These are phyloP conservation scores for Acorus calamus DNA, from an alignment of 106 monocot genomes.

Conservation along the genomic window DNA sequence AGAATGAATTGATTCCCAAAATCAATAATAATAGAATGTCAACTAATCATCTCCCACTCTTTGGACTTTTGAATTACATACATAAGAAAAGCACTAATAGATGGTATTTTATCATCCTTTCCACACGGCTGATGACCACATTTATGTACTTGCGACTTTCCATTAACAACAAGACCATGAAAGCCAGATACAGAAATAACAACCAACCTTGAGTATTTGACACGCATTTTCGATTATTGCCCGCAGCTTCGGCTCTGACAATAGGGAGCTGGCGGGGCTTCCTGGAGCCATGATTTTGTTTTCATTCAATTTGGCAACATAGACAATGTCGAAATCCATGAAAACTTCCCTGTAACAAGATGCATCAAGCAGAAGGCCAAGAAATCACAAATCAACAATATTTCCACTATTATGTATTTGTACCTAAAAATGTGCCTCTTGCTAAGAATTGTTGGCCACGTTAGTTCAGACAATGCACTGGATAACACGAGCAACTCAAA, in stretches of 20 bases:
- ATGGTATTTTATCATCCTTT: too few species aligned
- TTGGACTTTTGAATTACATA: too few species aligned
- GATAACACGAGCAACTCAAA: conserved; percentile 30
- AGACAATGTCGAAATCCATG: conserved; percentile 20
- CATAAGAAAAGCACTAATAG: too few species aligned
- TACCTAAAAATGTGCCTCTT: conserved; percentile 28
- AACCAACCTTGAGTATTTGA: conserved; percentile 19
- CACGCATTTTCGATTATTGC: conserved; percentile 18
- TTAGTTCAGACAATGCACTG: conserved; percentile 23
- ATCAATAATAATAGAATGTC: too few species aligned
- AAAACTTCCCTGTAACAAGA: conserved; percentile 20
- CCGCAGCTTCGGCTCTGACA: conserved; percentile 20
- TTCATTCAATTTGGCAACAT: conserved; percentile 20
- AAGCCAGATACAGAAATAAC: not conserved
- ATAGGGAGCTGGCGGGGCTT: conserved; percentile 12
- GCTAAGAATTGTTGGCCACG: conserved; percentile 25
- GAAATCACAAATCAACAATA: not conserved
- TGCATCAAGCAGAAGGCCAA: not conserved
- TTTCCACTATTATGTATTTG: not conserved
- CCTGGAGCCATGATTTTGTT: conserved; percentile 11
- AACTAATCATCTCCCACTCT: too few species aligned
- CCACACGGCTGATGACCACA: too few species aligned
- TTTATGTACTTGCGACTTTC: too few species aligned
- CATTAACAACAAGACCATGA: too few species aligned
- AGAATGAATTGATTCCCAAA: too few species aligned